A percentile compares a stretch with the other conserved stretches of the same genome.
These are phyloP conservation scores for Candida tetrigidarum DNA, from an alignment of 1,139 yeast species.

Conservation along the genomic window DNA sequence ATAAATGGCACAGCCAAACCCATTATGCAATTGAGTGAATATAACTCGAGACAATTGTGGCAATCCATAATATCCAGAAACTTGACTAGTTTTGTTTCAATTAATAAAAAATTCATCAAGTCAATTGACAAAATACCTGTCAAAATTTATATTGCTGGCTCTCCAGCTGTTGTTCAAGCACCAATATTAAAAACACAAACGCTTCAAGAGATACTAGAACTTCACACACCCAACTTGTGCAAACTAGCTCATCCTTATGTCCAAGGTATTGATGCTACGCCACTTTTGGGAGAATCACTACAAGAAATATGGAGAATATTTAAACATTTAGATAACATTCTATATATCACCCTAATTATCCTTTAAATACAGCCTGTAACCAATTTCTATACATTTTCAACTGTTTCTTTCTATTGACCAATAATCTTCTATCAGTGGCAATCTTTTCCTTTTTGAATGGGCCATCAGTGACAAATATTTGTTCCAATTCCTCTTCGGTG, in stretches of 20 bases:
- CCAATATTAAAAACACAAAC: conserved; percentile 44
- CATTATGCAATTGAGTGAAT: conserved; percentile 72
- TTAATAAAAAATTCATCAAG: conserved; percentile 36
- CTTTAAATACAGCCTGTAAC: conserved; percentile 87
- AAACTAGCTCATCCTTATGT: conserved; percentile 52
- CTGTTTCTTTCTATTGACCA: conserved; percentile 90
- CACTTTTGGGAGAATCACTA: conserved; percentile 43
- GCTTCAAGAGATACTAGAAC: conserved; percentile 45
- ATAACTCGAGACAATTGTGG: conserved; percentile 63
- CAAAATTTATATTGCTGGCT: conserved; percentile 57
- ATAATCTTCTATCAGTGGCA: conserved; percentile 86
- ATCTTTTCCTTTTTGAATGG: conserved; percentile 71
- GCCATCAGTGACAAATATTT: conserved; percentile 66
- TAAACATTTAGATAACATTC: conserved; percentile 73
- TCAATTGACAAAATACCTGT: conserved; percentile 57
- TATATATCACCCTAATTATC: conserved; percentile 53
- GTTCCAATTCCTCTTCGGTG: conserved; percentile 86
- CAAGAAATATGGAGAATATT: conserved; percentile 57
- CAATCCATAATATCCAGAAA: conserved; percentile 46
- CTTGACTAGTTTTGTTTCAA: conserved; percentile 23
- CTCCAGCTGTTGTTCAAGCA: conserved; percentile 49
- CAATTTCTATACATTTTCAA: conserved; percentile 96
- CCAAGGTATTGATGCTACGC: conserved; percentile 67
- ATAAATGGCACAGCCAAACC: conserved; percentile 74
- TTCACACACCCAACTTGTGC: conserved; percentile 49